Evolutionary conservation across 1,139 yeast genomes (phyloP).

Genomic region (Saccharomyces hybrid): DNA sequence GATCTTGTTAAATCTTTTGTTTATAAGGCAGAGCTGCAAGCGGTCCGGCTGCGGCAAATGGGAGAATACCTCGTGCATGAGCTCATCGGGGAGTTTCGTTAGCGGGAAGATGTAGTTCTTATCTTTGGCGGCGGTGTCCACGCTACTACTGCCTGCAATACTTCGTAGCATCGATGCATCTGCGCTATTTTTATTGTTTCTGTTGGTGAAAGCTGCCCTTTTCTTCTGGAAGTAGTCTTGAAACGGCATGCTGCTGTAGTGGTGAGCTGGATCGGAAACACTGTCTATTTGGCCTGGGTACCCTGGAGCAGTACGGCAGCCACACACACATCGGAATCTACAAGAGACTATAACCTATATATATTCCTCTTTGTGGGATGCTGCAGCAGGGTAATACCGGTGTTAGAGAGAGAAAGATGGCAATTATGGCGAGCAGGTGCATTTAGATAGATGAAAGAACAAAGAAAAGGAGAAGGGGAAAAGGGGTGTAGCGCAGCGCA

Average conservation of each 20-base stretch:
- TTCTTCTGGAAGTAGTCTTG: neutral
- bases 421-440: neutral
- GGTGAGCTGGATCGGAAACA: neutral
- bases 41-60: conserved; percentile 30
- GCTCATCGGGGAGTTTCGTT: conserved; percentile 22
- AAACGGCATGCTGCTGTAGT: neutral
- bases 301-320: neutral
- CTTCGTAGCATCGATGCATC: neutral
- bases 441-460: neutral
- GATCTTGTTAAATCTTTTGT: conserved; percentile 19
- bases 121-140: neutral
- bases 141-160: neutral
- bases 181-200: neutral
- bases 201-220: neutral
- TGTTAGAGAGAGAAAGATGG: neutral
- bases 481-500: neutral
- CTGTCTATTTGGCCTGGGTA: neutral
- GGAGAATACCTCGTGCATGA: conserved; percentile 27
- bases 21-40: conserved; percentile 20
- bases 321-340: neutral
- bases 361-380: neutral
- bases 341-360: neutral
- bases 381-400: neutral
- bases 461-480: neutral
- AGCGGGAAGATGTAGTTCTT: conserved; percentile 12